A percentile compares a stretch with the other conserved stretches of the same genome.
These are phyloP conservation scores for Russula earlei DNA, from an alignment of 768 basidiomycete genomes.

Conservation along the genomic window DNA sequence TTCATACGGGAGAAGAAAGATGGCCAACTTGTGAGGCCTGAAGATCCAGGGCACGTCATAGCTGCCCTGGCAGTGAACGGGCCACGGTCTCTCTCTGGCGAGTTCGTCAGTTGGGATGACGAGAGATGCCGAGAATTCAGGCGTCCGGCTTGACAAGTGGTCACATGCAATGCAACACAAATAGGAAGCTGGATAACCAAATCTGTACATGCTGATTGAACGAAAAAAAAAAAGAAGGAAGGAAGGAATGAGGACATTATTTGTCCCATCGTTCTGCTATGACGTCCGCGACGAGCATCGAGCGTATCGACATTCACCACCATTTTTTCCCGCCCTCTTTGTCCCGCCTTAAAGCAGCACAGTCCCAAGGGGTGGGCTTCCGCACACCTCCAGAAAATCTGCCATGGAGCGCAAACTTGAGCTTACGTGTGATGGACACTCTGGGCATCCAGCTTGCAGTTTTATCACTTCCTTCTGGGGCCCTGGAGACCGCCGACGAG, in stretches of 20 bases:
- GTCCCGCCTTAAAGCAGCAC: constrained; percentile 32
- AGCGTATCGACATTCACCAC: constrained; percentile 61
- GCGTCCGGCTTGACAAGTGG: constrained; percentile 13
- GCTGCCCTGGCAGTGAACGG: constrained; percentile 66
- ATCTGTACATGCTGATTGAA: constrained; percentile 6
- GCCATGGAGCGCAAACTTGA: constrained; percentile 53
- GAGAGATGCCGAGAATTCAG: constrained; percentile 55
- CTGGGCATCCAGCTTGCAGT: constrained; percentile 50
- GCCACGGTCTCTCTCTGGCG: constrained; percentile 52
- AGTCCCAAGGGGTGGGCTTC: constrained; percentile 47
- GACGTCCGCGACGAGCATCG: background rate
- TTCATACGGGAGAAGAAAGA: constrained; percentile 51
- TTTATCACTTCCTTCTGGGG: constrained; percentile 53
- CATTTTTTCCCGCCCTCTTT: constrained; percentile 56
- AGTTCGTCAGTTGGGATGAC: constrained; percentile 76
- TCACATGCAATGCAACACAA: background rate
- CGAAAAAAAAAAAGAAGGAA: background rate
- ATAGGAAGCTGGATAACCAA: constrained; percentile 10
- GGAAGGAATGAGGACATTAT: background rate
- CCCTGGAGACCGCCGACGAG: constrained; percentile 31
- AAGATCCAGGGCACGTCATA: constrained; percentile 69
- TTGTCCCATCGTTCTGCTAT: background rate
- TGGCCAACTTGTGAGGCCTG: constrained; percentile 67
- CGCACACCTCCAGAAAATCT: constrained; percentile 51
- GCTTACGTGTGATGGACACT: constrained; percentile 54